phyloP scores from a whole-genome alignment of 805 yeast genomes.

The Candida tammaniensis region DNA sequence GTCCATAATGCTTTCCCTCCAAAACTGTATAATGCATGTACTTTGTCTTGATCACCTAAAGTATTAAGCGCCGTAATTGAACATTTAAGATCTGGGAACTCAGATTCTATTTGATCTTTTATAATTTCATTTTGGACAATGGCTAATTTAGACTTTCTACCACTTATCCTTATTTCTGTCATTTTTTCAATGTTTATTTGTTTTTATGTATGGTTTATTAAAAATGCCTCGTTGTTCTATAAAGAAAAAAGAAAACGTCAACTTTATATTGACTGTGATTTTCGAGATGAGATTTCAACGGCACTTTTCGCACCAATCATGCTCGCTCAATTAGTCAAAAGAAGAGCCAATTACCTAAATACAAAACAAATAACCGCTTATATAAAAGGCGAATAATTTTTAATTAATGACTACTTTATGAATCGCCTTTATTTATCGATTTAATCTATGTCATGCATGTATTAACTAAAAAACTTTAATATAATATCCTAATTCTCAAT shows the following conservation, averaged over 20 bases:
- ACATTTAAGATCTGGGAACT: conserved; percentile 65
- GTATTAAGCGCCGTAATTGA: conserved; percentile 80
- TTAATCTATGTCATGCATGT: too few species aligned
- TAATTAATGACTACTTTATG: too few species aligned
- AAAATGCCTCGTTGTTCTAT: too few species aligned
- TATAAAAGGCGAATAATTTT: too few species aligned
- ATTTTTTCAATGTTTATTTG: background rate
- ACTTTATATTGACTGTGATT: too few species aligned
- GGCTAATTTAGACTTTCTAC: conserved; percentile 85
- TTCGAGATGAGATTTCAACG: conserved; percentile 1
- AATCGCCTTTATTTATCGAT: too few species aligned
- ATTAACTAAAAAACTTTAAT: too few species aligned
- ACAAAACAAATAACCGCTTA: too few species aligned
- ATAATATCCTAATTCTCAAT: too few species aligned
- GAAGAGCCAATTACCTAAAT: too few species aligned
- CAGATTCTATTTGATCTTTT: conserved; percentile 52
- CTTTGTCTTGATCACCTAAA: conserved; percentile 84
- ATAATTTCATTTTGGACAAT: conserved; percentile 81
- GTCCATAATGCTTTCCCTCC: conserved; percentile 98
- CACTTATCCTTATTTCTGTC: conserved; percentile 55
- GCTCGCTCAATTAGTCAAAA: background rate
- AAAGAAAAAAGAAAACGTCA: too few species aligned
- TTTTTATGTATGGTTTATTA: background rate
- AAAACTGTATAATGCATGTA: conserved; percentile 84
- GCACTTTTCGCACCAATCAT: background rate